phyloP scores from a whole-genome alignment of 2,329 filamentous ascomycete species.

The Xylaria sp. region DNA sequence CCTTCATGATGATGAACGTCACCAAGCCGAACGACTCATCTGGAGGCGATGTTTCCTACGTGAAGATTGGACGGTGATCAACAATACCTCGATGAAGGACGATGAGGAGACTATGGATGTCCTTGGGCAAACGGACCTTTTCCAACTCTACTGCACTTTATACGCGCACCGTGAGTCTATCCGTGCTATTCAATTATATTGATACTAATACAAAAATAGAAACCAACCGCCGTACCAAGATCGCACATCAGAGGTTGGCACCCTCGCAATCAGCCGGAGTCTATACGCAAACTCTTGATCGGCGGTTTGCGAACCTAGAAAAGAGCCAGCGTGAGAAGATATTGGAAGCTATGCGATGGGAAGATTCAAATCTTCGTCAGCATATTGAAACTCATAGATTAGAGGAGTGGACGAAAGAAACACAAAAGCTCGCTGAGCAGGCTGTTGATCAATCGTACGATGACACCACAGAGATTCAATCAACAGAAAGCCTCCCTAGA shows the following conservation, averaged over 20 bases:
- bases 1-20: conserved; percentile 65
- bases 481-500: conserved; percentile 20
- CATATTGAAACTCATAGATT: conserved; percentile 76
- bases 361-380: conserved; percentile 73
- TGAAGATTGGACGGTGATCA: conserved; percentile 85
- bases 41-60: conserved; percentile 88
- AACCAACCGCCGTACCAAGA: conserved; percentile 55
- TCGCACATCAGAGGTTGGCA: conserved; percentile 57
- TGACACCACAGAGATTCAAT: conserved; percentile 40
- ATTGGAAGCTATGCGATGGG: conserved; percentile 75
- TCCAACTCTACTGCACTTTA: conserved; percentile 72
- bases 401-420: conserved; percentile 69
- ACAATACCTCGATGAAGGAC: conserved; percentile 78
- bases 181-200: conserved; percentile 39
- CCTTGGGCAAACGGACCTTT: conserved; percentile 74
- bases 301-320: conserved; percentile 68
- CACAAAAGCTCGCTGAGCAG: conserved; percentile 45
- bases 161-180: conserved; percentile 69
- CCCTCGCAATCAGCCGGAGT: conserved; percentile 68
- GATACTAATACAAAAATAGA: conserved; percentile 43
- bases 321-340: conserved; percentile 74
- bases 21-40: conserved; percentile 70
- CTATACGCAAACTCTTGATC: conserved; percentile 69
- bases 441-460: conserved; percentile 47
- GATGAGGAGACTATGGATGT: conserved; percentile 73